Base-by-base conservation (phyloP, 768 basidiomycete species). In the Agaricus subrufescens region DNA sequence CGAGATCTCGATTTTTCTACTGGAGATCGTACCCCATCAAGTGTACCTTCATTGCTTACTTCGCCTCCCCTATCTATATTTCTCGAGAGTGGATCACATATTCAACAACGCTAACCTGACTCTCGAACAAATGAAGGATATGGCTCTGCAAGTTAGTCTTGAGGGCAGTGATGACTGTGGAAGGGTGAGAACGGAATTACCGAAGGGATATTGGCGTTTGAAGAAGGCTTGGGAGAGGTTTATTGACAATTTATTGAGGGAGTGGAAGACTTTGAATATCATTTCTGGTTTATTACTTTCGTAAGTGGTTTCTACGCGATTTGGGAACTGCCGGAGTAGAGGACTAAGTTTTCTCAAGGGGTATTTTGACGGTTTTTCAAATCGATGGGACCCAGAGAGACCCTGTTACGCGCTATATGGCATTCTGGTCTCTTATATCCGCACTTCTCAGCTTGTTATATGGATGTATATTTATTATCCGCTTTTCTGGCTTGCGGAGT, bases 101-200 rank as follows among this genome's bases (percentile, higher is more conserved):
- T 87, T 86, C 50, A 79, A 82, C 57, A 83, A 85, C 46, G 85
- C 85, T 1, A 77, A 86, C 39, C 65, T 86, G 44, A 83, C 78
- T 50, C 71, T 77, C 59, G 77, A 78, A 6, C 83, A 88, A 55
- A 72, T 88, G 27, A 71, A 76, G 45, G 62, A 69, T 46, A 75
- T 80, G 75, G 69, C 67, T 0, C 68, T 77, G 52, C 64, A 65
- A 34, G 60, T 58, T 49, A 62, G 62, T 1, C 59, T 58, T 31
- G 62, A 44, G 3, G 34, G 34, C 34, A 8, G 34, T 47, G 14
- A 15, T 50, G 15, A 53, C 50, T 26, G 38, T 56, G 25, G 44
- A 30, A 58, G 54, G 25, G 44, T 10, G 19, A 53, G 15, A 23
- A 52, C 3, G 39, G 15, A 57, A 10, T 50, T 63, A 1, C 63